Conservation (phyloP, 2,329 filamentous ascomycete species). For the Elsinoe fawcettii region DNA sequence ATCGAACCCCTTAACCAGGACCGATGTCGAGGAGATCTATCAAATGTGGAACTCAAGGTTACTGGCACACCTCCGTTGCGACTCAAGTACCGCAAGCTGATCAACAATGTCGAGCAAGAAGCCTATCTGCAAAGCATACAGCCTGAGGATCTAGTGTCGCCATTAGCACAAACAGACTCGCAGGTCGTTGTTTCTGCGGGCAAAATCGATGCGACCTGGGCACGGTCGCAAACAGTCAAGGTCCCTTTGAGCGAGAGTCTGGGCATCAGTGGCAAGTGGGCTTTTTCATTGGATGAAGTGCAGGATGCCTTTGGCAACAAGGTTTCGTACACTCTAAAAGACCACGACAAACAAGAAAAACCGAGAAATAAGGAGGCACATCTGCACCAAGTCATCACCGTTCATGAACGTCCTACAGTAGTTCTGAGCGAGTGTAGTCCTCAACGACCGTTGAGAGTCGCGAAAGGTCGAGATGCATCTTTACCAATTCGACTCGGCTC, state of each 20-base stretch:
- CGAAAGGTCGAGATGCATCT: slow-evolving; percentile 59
- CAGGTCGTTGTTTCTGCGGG: slow-evolving; percentile 50
- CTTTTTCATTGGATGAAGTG: slow-evolving; percentile 86
- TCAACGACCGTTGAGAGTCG: slow-evolving; percentile 72
- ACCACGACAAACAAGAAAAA: slow-evolving; percentile 53
- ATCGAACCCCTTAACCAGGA: slow-evolving; percentile 59
- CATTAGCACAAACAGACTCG: slow-evolving; percentile 56
- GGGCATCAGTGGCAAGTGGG: slow-evolving; percentile 69
- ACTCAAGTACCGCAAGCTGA: slow-evolving; percentile 81
- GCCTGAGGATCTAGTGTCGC: slow-evolving; percentile 75
- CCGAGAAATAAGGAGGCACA: slow-evolving; percentile 39
- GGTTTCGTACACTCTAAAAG: slow-evolving; percentile 62
- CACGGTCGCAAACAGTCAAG: slow-evolving; percentile 61
- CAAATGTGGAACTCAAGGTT: slow-evolving; percentile 74
- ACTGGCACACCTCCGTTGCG: slow-evolving; percentile 84
- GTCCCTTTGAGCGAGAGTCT: slow-evolving; percentile 90
- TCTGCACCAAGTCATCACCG: slow-evolving; percentile 68
- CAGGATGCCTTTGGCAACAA: slow-evolving; percentile 84
- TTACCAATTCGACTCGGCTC: slow-evolving; percentile 67
- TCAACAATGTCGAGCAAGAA: slow-evolving; percentile 75
- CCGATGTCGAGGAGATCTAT: slow-evolving; percentile 80
- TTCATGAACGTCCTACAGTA: slow-evolving; percentile 76
- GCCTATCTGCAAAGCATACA: slow-evolving; percentile 91
- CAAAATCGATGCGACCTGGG: slow-evolving; percentile 71
- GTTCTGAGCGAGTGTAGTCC: slow-evolving; percentile 68